A percentile compares a stretch with the other conserved stretches of the same genome.
phyloP scores from a whole-genome alignment of 768 basidiomycete species.

The Trichaptum fuscoviolaceum region DNA sequence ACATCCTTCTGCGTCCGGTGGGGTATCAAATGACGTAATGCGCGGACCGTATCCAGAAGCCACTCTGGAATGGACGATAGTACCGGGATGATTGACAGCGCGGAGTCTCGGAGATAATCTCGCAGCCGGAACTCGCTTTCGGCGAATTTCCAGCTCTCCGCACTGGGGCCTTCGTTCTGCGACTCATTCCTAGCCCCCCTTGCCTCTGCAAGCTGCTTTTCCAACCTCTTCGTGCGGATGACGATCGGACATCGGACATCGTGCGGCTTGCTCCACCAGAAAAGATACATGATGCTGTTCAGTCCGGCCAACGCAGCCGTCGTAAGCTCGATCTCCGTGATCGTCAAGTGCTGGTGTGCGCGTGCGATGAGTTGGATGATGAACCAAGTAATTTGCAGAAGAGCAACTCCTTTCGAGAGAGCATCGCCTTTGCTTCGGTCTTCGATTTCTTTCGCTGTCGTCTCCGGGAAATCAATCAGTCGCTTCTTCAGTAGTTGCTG shows the following conservation, averaged over 20 bases:
- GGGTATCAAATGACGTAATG: neutral
- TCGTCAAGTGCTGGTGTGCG: neutral
- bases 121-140: too few species aligned
- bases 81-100: neutral
- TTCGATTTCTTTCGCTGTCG: slow-evolving; percentile 19
- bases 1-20: neutral
- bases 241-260: slow-evolving; percentile 21
- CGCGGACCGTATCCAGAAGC: neutral
- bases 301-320: slow-evolving; percentile 30
- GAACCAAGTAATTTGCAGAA: slow-evolving; percentile 31
- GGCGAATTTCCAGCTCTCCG: neutral
- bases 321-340: slow-evolving; percentile 23
- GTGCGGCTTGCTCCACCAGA: slow-evolving; percentile 38
- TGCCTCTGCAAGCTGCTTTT: neutral
- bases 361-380: slow-evolving; percentile 25
- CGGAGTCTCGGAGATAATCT: neutral
- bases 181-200: neutral
- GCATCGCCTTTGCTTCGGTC: slow-evolving; percentile 29
- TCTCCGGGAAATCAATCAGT: slow-evolving; percentile 8
- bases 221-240: neutral
- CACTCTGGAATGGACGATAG: too few species aligned
- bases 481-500: neutral
- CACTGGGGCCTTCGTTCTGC: neutral
- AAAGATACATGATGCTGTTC: slow-evolving; percentile 24
- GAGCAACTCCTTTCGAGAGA: slow-evolving; percentile 25